A percentile compares a stretch with the other conserved stretches of the same genome.
Evolutionary conservation across 257 asterid genomes (phyloP).

Genomic region (Voacanga thouarsii): DNA sequence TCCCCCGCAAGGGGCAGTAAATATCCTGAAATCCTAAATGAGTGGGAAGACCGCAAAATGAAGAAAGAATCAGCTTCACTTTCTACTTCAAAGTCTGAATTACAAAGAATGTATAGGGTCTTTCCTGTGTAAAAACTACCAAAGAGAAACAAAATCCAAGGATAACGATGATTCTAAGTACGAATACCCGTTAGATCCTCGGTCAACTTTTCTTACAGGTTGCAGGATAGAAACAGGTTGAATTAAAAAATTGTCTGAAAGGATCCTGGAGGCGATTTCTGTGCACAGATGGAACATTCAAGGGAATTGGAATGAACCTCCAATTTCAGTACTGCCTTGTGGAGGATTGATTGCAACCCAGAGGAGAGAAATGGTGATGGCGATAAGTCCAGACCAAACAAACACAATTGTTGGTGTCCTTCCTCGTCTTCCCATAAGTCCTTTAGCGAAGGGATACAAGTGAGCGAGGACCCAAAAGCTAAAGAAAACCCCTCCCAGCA

Average conservation of each 20-base stretch:
- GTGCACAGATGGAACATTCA: constrained; percentile 20
- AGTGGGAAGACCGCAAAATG: not conserved
- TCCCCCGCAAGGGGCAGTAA: not conserved
- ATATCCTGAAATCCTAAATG: not conserved
- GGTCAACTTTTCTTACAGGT: not conserved
- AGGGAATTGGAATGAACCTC: constrained; percentile 91
- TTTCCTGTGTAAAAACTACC: not conserved
- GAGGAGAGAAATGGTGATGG: constrained; percentile 68
- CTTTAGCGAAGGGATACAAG: constrained; percentile 76
- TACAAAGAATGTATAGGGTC: constrained; percentile 3
- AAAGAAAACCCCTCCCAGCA: constrained; percentile 84
- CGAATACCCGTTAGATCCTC: constrained; percentile 2
- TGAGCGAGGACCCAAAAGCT: constrained; percentile 92
- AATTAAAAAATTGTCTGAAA: not conserved
- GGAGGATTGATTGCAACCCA: constrained; percentile 88
- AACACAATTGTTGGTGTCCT: constrained; percentile 80
- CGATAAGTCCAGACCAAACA: constrained; percentile 87
- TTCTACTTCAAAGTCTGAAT: constrained; percentile 6
- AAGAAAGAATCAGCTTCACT: constrained; percentile 5
- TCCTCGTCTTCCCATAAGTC: constrained; percentile 80
- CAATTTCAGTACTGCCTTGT: constrained; percentile 45
- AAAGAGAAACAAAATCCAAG: constrained; percentile 4
- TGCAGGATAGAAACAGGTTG: not conserved
- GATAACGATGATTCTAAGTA: not conserved
- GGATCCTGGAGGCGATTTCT: not conserved